Evolutionary conservation across 1,284 basidiomycete species (phyloP).

Genomic region (Sanguinoderma infundibulare): DNA sequence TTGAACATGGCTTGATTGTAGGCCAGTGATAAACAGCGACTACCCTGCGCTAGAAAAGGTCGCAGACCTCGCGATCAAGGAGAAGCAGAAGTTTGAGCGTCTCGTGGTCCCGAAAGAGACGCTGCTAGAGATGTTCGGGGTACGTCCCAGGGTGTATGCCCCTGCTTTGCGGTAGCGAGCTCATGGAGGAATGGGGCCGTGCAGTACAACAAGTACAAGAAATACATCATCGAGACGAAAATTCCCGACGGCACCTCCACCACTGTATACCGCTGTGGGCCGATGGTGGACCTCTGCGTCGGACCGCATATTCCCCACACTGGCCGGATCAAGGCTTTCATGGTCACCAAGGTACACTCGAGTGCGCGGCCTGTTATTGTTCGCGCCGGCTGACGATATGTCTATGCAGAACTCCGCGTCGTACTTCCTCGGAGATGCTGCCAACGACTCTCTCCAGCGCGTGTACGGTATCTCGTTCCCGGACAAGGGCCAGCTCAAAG

Average conservation of each 20-base stretch:
- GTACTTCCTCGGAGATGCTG: conserved; percentile 96
- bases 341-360: conserved; percentile 83
- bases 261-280: conserved; percentile 98
- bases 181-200: neutral
- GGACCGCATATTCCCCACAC: conserved; percentile 99
- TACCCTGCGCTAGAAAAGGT: conserved; percentile 92
- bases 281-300: conserved; percentile 97
- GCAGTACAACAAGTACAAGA: conserved; percentile 99
- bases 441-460: conserved; percentile 95
- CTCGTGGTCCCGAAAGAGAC: conserved; percentile 93
- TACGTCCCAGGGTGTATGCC: conserved; percentile 42
- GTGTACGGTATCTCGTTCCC: conserved; percentile 99
- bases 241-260: conserved; percentile 97
- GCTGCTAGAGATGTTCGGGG: conserved; percentile 95
- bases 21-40: conserved; percentile 80
- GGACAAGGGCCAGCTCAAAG: conserved; percentile 93
- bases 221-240: conserved; percentile 94
- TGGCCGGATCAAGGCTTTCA: conserved; percentile 95
- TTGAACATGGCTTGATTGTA: conserved; percentile 29
- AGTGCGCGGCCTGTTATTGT: conserved; percentile 1
- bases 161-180: neutral
- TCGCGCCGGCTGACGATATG: conserved; percentile 1
- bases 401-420: conserved; percentile 87
- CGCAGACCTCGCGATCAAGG: conserved; percentile 89
- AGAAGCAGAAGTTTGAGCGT: conserved; percentile 97